phyloP scores from a whole-genome alignment of 805 yeast species.

The Vanderwaltozyma yarrowii region DNA sequence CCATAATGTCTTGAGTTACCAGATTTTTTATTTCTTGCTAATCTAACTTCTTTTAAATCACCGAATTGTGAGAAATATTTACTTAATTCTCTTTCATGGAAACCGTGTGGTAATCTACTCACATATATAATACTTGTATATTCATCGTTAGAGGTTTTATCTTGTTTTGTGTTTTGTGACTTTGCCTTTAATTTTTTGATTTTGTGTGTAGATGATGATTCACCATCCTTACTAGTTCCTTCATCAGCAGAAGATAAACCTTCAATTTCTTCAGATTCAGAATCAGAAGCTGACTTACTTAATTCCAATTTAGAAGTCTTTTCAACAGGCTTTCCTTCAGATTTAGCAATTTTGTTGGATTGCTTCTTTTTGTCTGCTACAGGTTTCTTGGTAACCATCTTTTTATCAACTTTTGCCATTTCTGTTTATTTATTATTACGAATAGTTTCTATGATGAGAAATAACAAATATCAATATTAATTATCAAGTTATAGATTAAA shows the following conservation, averaged over 20 bases:
- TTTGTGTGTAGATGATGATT: conserved; percentile 14
- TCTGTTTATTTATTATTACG: neutral
- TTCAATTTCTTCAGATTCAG: conserved; percentile 23
- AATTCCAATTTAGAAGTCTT: conserved; percentile 13
- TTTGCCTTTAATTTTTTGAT: conserved; percentile 24
- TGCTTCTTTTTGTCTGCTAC: conserved; percentile 8
- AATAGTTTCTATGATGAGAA: too few species aligned
- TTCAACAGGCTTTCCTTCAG: too few species aligned
- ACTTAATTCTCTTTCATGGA: conserved; percentile 66
- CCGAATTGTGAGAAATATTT: conserved; percentile 90
- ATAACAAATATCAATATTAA: too few species aligned
- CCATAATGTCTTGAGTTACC: conserved; percentile 91
- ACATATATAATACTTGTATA: conserved; percentile 69
- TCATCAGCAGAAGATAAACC: conserved; percentile 28
- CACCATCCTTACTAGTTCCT: conserved; percentile 13
- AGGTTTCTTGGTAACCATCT: neutral
- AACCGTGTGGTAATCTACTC: conserved; percentile 89
- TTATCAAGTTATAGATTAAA: too few species aligned
- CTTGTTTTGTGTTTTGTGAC: conserved; percentile 16
- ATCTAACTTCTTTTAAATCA: conserved; percentile 59
- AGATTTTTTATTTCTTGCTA: conserved; percentile 82
- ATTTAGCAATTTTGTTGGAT: conserved; percentile 12
- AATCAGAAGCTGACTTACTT: conserved; percentile 19
- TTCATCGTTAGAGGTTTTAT: conserved; percentile 13
- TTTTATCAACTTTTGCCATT: conserved; percentile 6